A percentile compares a stretch with the other conserved stretches of the same genome.
phyloP scores from a whole-genome alignment of 768 basidiomycete genomes.

The Collybiopsis confluens region DNA sequence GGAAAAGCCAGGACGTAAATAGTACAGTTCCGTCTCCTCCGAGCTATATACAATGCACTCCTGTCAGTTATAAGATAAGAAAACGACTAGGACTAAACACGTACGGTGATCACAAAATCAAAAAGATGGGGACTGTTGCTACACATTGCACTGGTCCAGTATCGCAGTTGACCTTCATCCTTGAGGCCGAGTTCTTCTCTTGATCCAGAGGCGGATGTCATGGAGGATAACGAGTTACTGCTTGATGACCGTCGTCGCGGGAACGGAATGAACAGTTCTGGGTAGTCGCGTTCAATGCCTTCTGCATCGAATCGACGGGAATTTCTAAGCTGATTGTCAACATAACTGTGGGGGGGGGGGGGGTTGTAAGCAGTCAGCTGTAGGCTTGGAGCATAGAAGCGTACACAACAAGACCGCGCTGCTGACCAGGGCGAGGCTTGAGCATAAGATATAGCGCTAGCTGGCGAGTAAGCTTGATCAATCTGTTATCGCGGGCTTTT shows the following conservation, averaged over 20 bases:
- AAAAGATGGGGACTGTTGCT: conserved; percentile 85
- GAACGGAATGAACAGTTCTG: conserved; percentile 81
- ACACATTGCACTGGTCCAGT: conserved; percentile 98
- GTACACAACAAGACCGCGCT: conserved; percentile 85
- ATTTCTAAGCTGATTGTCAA: conserved; percentile 83
- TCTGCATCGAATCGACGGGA: conserved; percentile 94
- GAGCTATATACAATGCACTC: conserved; percentile 47
- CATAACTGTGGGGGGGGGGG: conserved; percentile 57
- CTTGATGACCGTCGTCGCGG: conserved; percentile 73
- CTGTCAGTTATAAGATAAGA: conserved; percentile 8
- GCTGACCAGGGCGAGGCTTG: conserved; percentile 59
- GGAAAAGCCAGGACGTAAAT: conserved; percentile 99
- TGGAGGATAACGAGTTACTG: conserved; percentile 54
- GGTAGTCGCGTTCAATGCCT: conserved; percentile 81
- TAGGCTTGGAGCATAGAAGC: too few relatives aligned
- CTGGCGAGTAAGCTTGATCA: conserved; percentile 92
- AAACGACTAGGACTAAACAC: conserved; percentile 22
- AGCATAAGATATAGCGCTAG: conserved; percentile 95
- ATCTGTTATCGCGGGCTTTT: conserved; percentile 93
- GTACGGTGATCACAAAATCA: conserved; percentile 94
- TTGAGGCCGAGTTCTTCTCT: conserved; percentile 36
- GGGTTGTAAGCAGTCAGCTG: conserved; percentile 8
- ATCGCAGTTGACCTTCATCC: conserved; percentile 89
- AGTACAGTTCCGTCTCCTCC: conserved; percentile 98
- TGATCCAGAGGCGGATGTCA: conserved; percentile 40